Conservation (phyloP, 2,329 filamentous ascomycete genomes). For the Apiospora koreana region DNA sequence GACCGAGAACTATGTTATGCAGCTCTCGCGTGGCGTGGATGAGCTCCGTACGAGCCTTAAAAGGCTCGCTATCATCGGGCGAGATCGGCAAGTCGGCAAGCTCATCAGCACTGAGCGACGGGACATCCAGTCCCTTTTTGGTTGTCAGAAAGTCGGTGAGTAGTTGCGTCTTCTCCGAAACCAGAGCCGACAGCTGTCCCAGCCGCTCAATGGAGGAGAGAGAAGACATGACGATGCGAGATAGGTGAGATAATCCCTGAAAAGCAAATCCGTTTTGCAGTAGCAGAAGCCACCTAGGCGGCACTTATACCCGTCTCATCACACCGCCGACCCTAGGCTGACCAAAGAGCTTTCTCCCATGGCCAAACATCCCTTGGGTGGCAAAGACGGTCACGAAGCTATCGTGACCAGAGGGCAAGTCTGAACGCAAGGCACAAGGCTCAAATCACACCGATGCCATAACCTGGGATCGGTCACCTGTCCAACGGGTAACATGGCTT, state of each 20-base stretch:
- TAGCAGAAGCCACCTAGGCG: not conserved
- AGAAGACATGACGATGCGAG: not conserved
- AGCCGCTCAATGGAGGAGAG: not conserved
- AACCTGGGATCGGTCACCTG: not conserved
- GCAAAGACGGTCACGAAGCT: not conserved
- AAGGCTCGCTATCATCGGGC: not conserved
- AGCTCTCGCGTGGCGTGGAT: conserved; percentile 6
- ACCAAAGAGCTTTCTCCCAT: not conserved
- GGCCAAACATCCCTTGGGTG: not conserved
- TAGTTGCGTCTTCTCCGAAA: not conserved
- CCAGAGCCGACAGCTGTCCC: not conserved
- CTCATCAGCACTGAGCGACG: not conserved
- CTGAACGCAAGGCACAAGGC: not conserved
- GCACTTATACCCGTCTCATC: conserved; percentile 6
- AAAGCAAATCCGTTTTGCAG: not conserved
- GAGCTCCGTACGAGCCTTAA: not conserved
- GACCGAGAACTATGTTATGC: not conserved
- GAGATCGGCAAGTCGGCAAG: not conserved
- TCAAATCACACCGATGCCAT: not conserved
- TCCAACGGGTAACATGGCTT: not conserved
- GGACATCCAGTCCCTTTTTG: not conserved
- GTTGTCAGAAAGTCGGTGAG: conserved; percentile 5
- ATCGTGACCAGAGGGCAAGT: not conserved
- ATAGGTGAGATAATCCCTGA: not conserved
- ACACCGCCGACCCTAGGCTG: not conserved